Percentiles rank a stretch among this genome's conserved stretches.
Conservation (phyloP, 306 rosid species). For the Cucumis sativus region Cucumber_9930_V3 NC_026658.2:1021501-1022000, state of each 20-base stretch:
- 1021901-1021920: neutral
- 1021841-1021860: too few species aligned
- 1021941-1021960: neutral
- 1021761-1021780: too few species aligned
- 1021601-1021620: neutral
- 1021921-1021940: neutral
- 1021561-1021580: neutral
- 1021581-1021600: neutral
- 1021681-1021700: too few species aligned
- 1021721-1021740: too few species aligned
- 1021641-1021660: too few species aligned
- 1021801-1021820: too few species aligned
- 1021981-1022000: neutral
- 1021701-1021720: too few species aligned
- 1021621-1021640: neutral
- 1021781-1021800: too few species aligned
- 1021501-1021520: neutral
- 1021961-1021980: neutral
- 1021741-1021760: too few species aligned
- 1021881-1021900: neutral
- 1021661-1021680: too few species aligned
- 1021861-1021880: too few species aligned
- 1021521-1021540: neutral
- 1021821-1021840: too few species aligned
- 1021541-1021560: neutral